phyloP scores from a whole-genome alignment of 306 rosid genomes.

The Acacia acuminata region DNA sequence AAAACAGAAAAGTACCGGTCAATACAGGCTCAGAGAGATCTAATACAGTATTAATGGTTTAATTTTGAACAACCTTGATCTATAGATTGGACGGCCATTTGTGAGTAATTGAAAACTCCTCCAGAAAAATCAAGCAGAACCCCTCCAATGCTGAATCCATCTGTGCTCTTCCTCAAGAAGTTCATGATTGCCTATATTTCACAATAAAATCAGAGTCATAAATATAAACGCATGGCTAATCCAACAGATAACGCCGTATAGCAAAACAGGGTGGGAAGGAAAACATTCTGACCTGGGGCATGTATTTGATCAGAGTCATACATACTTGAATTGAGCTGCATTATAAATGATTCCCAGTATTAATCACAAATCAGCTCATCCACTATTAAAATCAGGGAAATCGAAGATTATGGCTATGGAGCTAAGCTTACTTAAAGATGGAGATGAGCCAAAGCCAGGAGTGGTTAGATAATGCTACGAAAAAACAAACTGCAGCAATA shows the following conservation, averaged over 20 bases:
- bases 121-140: slow-evolving; percentile 76
- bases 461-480: slow-evolving; percentile 40
- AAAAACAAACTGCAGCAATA: slow-evolving; percentile 37
- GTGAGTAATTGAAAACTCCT: slow-evolving; percentile 63
- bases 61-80: slow-evolving; percentile 68
- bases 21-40: not conserved
- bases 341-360: not conserved
- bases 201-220: not conserved
- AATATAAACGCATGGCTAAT: not conserved
- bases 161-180: slow-evolving; percentile 74
- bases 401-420: not conserved
- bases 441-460: slow-evolving; percentile 58
- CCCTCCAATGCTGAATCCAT: slow-evolving; percentile 78
- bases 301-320: slow-evolving; percentile 75
- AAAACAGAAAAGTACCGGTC: not conserved
- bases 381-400: not conserved
- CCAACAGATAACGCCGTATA: not conserved
- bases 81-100: slow-evolving; percentile 78
- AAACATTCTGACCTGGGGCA: slow-evolving; percentile 70
- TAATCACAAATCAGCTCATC: not conserved
- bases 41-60: slow-evolving; percentile 15
- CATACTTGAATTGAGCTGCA: slow-evolving; percentile 81
- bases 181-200: slow-evolving; percentile 67
- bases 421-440: slow-evolving; percentile 42
- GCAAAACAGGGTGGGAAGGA: not conserved